Evolutionary conservation across 192 early-diverging fungal species (phyloP).

Genomic region (Cladochytrium replicatum): DNA sequence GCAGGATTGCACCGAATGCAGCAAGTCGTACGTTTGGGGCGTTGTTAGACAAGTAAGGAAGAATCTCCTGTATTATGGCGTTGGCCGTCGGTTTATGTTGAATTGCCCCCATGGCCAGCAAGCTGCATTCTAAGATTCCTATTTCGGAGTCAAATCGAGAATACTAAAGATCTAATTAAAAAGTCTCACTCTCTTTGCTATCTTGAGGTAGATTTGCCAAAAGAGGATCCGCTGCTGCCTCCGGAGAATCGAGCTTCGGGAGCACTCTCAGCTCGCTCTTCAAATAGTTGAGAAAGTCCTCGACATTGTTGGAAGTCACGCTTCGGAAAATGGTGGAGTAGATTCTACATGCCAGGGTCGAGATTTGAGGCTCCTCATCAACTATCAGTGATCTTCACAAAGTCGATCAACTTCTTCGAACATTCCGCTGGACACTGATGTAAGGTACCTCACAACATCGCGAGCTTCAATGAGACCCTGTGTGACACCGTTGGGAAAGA

Average conservation of each 20-base stretch:
- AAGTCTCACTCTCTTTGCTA: slow-evolving; percentile 25
- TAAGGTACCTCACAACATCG: slow-evolving; percentile 27
- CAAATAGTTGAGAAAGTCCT: slow-evolving; percentile 38
- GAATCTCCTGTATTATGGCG: slow-evolving; percentile 32
- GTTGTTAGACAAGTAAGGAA: slow-evolving; percentile 20
- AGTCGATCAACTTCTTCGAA: not conserved
- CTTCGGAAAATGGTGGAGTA: slow-evolving; percentile 41
- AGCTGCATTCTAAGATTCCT: slow-evolving; percentile 26
- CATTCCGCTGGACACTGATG: not conserved
- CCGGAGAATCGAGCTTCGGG: slow-evolving; percentile 20
- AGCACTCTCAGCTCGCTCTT: slow-evolving; percentile 30
- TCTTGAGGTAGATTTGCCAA: slow-evolving; percentile 26
- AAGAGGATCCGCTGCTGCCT: slow-evolving; percentile 34
- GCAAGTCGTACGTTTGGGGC: slow-evolving; percentile 22
- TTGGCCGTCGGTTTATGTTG: slow-evolving; percentile 12
- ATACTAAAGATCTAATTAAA: not conserved
- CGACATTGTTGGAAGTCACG: slow-evolving; percentile 16
- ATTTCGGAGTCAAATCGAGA: not conserved
- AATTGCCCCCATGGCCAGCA: slow-evolving; percentile 26
- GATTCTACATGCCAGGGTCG: slow-evolving; percentile 27
- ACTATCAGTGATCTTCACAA: slow-evolving; percentile 22
- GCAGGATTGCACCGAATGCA: slow-evolving; percentile 25
- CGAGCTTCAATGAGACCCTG: slow-evolving; percentile 35
- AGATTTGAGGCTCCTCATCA: slow-evolving; percentile 30
- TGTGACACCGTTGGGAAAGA: slow-evolving; percentile 41